Evolutionary conservation across 306 rosid species (phyloP).

Genomic region (Alnus glutinosa): DNA sequence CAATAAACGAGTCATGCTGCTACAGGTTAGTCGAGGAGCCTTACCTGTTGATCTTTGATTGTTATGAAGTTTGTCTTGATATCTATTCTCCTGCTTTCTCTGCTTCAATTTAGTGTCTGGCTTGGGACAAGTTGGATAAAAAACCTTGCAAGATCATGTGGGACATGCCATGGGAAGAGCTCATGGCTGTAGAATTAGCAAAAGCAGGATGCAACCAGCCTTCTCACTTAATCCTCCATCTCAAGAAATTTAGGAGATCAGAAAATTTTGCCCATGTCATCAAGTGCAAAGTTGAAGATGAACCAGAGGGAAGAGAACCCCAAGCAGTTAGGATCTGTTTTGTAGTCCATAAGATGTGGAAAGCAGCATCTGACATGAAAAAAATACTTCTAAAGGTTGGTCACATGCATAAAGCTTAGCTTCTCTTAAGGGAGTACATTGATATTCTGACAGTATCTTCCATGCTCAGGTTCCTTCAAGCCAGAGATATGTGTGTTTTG

Average conservation of each 20-base stretch:
- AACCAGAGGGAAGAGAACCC: conserved; percentile 64
- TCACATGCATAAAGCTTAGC: conserved; percentile 18
- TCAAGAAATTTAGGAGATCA: conserved; percentile 74
- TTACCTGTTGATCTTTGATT: conserved; percentile 13
- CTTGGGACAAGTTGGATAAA: conserved; percentile 80
- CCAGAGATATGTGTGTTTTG: conserved; percentile 80
- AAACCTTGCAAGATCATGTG: conserved; percentile 92
- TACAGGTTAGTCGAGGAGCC: conserved; percentile 66
- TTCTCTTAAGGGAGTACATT: conserved; percentile 27
- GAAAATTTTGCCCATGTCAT: conserved; percentile 79
- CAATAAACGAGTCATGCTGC: conserved; percentile 82
- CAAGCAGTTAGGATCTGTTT: conserved; percentile 81
- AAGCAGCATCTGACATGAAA: conserved; percentile 69
- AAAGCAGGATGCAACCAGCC: conserved; percentile 75
- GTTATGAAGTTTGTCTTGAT: conserved; percentile 23
- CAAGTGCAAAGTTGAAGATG: conserved; percentile 65
- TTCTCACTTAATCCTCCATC: conserved; percentile 88
- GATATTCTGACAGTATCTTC: conserved; percentile 32
- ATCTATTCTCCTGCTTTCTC: conserved; percentile 24
- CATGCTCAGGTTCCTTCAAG: conserved; percentile 91
- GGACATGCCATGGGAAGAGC: conserved; percentile 96
- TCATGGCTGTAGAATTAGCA: conserved; percentile 89
- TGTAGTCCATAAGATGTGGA: conserved; percentile 71
- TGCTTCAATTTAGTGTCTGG: conserved; percentile 65
- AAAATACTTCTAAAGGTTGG: conserved; percentile 67